These are phyloP conservation scores for Malbranchea zuffiana DNA, from an alignment of 2,329 filamentous ascomycete species.

Conservation along the genomic window DNA sequence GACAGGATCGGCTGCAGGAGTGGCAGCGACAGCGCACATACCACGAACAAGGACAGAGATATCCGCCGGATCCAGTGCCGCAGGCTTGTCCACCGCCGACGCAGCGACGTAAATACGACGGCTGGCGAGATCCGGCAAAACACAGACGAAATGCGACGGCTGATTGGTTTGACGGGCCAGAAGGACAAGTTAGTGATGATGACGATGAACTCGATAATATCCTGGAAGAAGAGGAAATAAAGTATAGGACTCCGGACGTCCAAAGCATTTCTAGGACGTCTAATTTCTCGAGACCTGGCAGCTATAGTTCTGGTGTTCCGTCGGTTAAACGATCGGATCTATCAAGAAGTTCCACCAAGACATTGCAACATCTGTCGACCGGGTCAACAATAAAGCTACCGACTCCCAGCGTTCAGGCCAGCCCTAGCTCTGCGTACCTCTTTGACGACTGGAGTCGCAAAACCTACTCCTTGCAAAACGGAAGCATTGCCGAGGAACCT, in stretches of 20 bases:
- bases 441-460: background rate
- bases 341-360: conserved; percentile 10
- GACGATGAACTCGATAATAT: conserved; percentile 16
- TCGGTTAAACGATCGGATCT: conserved; percentile 4
- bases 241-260: conserved; percentile 10
- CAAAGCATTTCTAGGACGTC: conserved; percentile 3
- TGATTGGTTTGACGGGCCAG: conserved; percentile 28
- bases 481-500: background rate
- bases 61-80: background rate
- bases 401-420: conserved; percentile 2
- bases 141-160: conserved; percentile 9
- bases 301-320: conserved; percentile 4
- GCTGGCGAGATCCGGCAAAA: conserved; percentile 10
- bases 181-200: conserved; percentile 23
- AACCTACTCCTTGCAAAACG: background rate
- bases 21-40: conserved; percentile 4
- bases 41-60: conserved; percentile 1
- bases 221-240: conserved; percentile 2
- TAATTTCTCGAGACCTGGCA: conserved; percentile 4
- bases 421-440: background rate
- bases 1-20: conserved; percentile 6
- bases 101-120: conserved; percentile 12
- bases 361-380: conserved; percentile 3
- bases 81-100: conserved; percentile 3
- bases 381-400: conserved; percentile 5